These are phyloP conservation scores for Hippophae tibetana DNA, from an alignment of 306 rosid species.

Conservation along the genomic window DNA sequence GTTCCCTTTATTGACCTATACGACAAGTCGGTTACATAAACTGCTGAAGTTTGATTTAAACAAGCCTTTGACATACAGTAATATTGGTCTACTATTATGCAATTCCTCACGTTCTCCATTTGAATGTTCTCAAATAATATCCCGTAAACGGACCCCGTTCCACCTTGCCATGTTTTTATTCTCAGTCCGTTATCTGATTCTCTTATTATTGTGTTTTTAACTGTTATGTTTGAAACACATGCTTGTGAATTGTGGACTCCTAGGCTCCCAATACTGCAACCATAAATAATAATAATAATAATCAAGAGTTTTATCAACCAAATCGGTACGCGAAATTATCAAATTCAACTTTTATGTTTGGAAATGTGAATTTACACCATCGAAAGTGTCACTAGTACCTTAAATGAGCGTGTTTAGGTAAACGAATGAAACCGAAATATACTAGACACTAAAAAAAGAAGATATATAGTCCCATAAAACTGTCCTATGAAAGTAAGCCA, in stretches of 20 bases:
- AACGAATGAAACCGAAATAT: too few relatives aligned
- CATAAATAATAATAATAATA: too few relatives aligned
- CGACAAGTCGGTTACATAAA: conserved; percentile 49
- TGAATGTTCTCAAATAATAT: conserved; percentile 57
- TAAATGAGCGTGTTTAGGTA: too few relatives aligned
- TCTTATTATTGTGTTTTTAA: conserved; percentile 40
- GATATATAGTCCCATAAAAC: too few relatives aligned
- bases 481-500: too few relatives aligned
- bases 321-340: background rate
- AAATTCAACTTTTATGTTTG: too few relatives aligned
- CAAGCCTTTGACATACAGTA: conserved; percentile 73
- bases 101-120: conserved; percentile 78
- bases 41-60: conserved; percentile 68
- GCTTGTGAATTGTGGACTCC: conserved; percentile 84
- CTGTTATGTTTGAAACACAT: conserved; percentile 76
- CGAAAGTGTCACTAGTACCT: too few relatives aligned
- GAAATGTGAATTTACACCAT: too few relatives aligned
- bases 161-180: conserved; percentile 93
- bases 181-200: conserved; percentile 84
- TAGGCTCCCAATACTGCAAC: conserved; percentile 75
- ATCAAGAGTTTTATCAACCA: background rate
- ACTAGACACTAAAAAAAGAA: too few relatives aligned
- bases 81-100: conserved; percentile 78
- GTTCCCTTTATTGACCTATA: conserved; percentile 80
- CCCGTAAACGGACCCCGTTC: conserved; percentile 55